Evolutionary conservation across 1,284 basidiomycete species (phyloP).

Genomic region (Wallemia mellicola): DNA sequence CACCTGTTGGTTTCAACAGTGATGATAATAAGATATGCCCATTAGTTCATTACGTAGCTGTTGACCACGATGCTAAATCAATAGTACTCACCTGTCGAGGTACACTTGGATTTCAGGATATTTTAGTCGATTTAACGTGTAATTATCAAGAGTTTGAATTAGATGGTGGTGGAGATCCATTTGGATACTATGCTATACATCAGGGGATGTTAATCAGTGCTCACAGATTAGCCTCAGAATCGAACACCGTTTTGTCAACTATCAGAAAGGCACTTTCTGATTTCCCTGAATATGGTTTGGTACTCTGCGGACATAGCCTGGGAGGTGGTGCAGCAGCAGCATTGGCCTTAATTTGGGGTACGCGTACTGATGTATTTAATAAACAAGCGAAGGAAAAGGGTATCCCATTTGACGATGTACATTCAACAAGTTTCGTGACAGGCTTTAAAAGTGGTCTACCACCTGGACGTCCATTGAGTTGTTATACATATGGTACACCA

Average conservation of each 20-base stretch:
- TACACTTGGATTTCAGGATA: constrained; percentile 18
- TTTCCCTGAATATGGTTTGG: constrained; percentile 20
- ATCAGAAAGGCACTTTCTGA: constrained; percentile 16
- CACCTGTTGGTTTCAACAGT: constrained; percentile 9
- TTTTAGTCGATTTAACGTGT: constrained; percentile 23
- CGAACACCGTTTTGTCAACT: constrained; percentile 18
- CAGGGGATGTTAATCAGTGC: constrained; percentile 21
- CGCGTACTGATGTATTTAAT: constrained; percentile 12
- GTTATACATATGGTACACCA: constrained; percentile 19
- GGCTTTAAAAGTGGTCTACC: constrained; percentile 17
- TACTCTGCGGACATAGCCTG: constrained; percentile 20
- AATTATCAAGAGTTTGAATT: constrained; percentile 18
- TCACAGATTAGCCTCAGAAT: constrained; percentile 14
- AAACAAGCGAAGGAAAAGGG: constrained; percentile 7
- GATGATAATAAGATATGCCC: constrained; percentile 16
- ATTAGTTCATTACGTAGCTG: constrained; percentile 19
- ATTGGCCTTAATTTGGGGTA: constrained; percentile 14
- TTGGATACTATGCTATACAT: constrained; percentile 19
- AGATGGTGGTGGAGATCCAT: constrained; percentile 14
- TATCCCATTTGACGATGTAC: constrained; percentile 1
- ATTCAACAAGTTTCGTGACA: constrained; percentile 20
- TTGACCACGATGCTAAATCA: constrained; percentile 19
- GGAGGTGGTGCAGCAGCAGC: constrained; percentile 22
- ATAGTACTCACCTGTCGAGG: constrained; percentile 12
- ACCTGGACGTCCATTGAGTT: constrained; percentile 20